These are phyloP conservation scores for Roridomyces roridus DNA, from an alignment of 768 basidiomycete genomes.

Conservation along the genomic window DNA sequence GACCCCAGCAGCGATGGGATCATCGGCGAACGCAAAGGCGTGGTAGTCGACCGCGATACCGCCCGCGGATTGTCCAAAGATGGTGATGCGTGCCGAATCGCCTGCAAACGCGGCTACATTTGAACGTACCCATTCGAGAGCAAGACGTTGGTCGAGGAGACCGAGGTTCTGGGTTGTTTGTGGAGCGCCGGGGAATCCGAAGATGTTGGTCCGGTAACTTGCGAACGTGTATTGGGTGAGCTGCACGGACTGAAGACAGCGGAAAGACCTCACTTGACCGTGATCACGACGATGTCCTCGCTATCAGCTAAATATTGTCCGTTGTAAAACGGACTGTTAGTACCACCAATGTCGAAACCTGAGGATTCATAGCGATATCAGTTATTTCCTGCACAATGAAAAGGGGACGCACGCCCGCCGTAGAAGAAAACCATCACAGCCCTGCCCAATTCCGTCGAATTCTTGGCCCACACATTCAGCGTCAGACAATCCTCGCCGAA, in stretches of 20 bases:
- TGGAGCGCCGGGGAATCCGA: conserved; percentile 16
- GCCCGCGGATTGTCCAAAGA: conserved; percentile 16
- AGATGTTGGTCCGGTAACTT: conserved; percentile 17
- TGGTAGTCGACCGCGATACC: conserved; percentile 10
- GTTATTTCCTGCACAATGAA: neutral
- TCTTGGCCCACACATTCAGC: conserved; percentile 13
- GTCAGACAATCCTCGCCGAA: conserved; percentile 18
- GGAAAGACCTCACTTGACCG: conserved; percentile 2
- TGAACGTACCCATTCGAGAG: conserved; percentile 6
- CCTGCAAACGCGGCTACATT: conserved; percentile 8
- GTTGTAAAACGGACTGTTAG: conserved; percentile 16
- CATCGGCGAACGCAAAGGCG: conserved; percentile 12
- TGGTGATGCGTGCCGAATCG: conserved; percentile 3
- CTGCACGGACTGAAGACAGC: neutral
- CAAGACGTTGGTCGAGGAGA: conserved; percentile 14
- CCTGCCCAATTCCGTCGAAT: neutral
- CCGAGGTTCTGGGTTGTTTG: conserved; percentile 2
- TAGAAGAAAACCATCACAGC: conserved; percentile 18
- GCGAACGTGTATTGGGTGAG: neutral
- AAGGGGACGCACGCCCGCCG: conserved; percentile 8
- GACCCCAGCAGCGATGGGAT: conserved; percentile 10
- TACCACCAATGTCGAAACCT: conserved; percentile 11
- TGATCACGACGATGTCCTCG: conserved; percentile 13
- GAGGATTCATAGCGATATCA: neutral
- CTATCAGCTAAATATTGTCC: conserved; percentile 14